Evolutionary conservation across 345 rosid species (phyloP).

Genomic region (Linum tenue): DNA sequence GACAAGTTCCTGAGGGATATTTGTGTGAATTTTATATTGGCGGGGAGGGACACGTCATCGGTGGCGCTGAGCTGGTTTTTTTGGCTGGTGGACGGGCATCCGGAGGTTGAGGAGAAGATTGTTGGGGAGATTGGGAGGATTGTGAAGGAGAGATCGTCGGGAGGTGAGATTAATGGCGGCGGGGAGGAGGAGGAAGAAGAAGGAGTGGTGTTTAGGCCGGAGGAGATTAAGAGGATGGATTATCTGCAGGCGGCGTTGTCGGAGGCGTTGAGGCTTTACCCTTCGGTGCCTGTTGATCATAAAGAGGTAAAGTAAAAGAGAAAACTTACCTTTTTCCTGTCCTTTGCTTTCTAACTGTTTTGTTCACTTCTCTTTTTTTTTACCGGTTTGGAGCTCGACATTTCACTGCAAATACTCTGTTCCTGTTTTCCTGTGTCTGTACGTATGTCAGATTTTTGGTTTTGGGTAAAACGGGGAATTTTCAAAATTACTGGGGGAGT

Average conservation of each 20-base stretch:
- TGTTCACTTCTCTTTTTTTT: neutral
- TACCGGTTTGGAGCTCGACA: neutral
- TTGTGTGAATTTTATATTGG: conserved; percentile 87
- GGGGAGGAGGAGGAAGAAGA: conserved; percentile 5
- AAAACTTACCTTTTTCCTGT: neutral
- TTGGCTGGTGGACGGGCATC: conserved; percentile 70
- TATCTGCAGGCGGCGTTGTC: conserved; percentile 90
- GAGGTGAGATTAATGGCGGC: neutral
- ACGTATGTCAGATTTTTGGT: too few relatives aligned
- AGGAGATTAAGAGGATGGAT: conserved; percentile 95
- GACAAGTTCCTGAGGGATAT: conserved; percentile 82
- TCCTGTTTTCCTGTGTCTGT: too few relatives aligned
- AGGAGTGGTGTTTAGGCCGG: conserved; percentile 44
- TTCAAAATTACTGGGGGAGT: too few relatives aligned
- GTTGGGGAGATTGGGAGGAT: conserved; percentile 48
- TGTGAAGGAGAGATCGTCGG: conserved; percentile 35
- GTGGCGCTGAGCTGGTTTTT: conserved; percentile 93
- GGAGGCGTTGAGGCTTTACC: conserved; percentile 82
- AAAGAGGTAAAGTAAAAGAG: conserved; percentile 56
- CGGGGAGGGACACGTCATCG: conserved; percentile 95
- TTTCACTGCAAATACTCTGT: too few relatives aligned
- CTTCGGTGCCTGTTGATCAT: conserved; percentile 94
- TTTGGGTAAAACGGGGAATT: too few relatives aligned
- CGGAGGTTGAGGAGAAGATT: conserved; percentile 51
- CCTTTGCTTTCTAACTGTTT: neutral